Conservation (phyloP, 768 basidiomycete species). For the Myochromella boudieri region DNA sequence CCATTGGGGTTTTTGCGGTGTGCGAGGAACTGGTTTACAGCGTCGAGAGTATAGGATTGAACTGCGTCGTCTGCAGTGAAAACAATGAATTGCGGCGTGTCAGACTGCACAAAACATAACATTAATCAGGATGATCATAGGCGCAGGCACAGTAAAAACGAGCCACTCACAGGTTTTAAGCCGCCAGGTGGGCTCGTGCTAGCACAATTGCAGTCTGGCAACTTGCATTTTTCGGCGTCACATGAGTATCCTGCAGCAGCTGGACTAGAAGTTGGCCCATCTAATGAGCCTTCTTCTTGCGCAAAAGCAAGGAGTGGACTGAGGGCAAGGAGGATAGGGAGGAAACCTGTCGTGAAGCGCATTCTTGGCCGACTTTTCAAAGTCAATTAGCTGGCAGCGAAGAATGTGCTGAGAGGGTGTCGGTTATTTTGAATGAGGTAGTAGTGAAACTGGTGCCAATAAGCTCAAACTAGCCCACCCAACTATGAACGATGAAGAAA, state of each 20-base stretch:
- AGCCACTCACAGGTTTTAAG: slow-evolving; percentile 52
- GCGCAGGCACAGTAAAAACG: not conserved
- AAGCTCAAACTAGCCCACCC: not conserved
- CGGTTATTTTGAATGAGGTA: slow-evolving; percentile 1
- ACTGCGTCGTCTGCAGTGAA: slow-evolving; percentile 79
- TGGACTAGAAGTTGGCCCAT: slow-evolving; percentile 50
- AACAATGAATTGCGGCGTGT: slow-evolving; percentile 67
- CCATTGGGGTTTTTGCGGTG: slow-evolving; percentile 78
- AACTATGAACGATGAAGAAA: not conserved
- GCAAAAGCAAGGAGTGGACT: slow-evolving; percentile 36
- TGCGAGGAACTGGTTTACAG: slow-evolving; percentile 73
- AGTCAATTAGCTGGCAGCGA: too few species aligned
- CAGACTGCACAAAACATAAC: slow-evolving; percentile 34
- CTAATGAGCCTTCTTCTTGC: slow-evolving; percentile 56
- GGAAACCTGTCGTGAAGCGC: slow-evolving; percentile 16
- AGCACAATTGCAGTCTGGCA: slow-evolving; percentile 74
- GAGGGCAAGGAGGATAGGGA: slow-evolving; percentile 24
- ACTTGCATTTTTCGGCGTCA: slow-evolving; percentile 59
- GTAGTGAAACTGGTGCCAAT: not conserved
- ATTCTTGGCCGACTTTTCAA: slow-evolving; percentile 8
- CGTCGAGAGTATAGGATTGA: slow-evolving; percentile 73
- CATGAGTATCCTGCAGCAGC: slow-evolving; percentile 70
- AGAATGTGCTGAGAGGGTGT: not conserved
- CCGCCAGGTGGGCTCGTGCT: slow-evolving; percentile 75
- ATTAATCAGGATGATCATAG: not conserved